phyloP scores from a whole-genome alignment of 2,329 filamentous ascomycete species.

The Cadophora malorum region DNA sequence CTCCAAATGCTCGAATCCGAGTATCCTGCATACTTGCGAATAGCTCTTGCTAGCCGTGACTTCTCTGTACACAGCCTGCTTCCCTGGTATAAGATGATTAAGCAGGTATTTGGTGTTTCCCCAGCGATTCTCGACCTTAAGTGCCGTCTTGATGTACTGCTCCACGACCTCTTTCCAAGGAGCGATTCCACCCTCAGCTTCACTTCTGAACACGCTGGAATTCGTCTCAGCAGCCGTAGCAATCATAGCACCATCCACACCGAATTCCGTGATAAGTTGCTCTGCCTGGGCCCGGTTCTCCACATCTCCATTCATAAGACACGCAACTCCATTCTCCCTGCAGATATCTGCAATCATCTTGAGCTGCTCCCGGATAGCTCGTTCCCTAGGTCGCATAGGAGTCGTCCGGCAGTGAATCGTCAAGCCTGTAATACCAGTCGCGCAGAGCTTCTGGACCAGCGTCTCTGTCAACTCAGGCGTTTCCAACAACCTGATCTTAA shows the following conservation, averaged over 20 bases:
- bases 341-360: slow-evolving; percentile 84
- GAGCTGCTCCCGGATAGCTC: slow-evolving; percentile 84
- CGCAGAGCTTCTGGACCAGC: slow-evolving; percentile 78
- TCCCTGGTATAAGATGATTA: slow-evolving; percentile 84
- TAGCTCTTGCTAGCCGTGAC: slow-evolving; percentile 76
- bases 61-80: slow-evolving; percentile 65
- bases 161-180: slow-evolving; percentile 80
- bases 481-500: slow-evolving; percentile 91
- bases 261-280: slow-evolving; percentile 75
- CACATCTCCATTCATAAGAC: slow-evolving; percentile 95
- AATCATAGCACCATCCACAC: slow-evolving; percentile 97
- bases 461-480: slow-evolving; percentile 76
- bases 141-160: slow-evolving; percentile 73
- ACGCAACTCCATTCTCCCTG: slow-evolving; percentile 84
- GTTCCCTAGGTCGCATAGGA: slow-evolving; percentile 90
- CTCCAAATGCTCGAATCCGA: slow-evolving; percentile 69
- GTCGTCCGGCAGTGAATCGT: slow-evolving; percentile 97
- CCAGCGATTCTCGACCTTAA: slow-evolving; percentile 84
- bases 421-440: slow-evolving; percentile 88
- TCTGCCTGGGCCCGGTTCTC: slow-evolving; percentile 74
- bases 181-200: slow-evolving; percentile 71
- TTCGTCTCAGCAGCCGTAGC: slow-evolving; percentile 92
- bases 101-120: slow-evolving; percentile 94
- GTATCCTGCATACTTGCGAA: slow-evolving; percentile 65
- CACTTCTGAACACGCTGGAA: slow-evolving; percentile 80